Conservation (phyloP, 2,329 filamentous ascomycete species). For the Dactylellina sp. region DNA sequence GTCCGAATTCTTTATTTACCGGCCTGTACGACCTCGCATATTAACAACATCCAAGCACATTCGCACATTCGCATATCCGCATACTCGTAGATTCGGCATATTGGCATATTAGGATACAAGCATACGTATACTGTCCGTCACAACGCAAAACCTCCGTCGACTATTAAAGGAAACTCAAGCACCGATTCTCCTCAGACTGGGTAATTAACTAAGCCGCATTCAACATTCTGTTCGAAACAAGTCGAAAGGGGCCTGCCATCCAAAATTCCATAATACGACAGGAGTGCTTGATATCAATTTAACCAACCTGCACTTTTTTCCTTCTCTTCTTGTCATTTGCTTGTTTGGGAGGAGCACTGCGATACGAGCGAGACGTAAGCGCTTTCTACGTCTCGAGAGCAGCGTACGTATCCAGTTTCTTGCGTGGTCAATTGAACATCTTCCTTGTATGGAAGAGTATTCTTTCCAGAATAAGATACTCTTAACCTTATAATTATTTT, state of each 20-base stretch:
- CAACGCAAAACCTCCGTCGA: constrained; percentile 47
- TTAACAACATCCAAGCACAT: no score
- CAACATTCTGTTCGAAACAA: not conserved
- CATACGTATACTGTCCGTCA: constrained; percentile 45
- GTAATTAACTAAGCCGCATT: constrained; percentile 15
- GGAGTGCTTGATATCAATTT: not conserved
- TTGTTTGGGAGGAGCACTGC: constrained; percentile 27
- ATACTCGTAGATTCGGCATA: no score
- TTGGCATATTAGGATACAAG: no score
- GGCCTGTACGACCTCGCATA: constrained; percentile 49
- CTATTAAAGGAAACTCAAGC: constrained; percentile 24
- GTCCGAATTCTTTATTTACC: constrained; percentile 21
- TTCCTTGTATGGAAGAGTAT: constrained; percentile 7
- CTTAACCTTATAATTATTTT: constrained; percentile 29
- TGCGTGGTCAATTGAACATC: constrained; percentile 47
- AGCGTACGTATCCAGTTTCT: constrained; percentile 23
- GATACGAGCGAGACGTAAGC: constrained; percentile 53
- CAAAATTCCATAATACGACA: constrained; percentile 13
- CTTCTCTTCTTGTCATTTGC: constrained; percentile 1
- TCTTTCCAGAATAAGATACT: constrained; percentile 9
- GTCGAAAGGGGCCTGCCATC: not conserved
- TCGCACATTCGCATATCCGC: no score
- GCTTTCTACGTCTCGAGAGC: constrained; percentile 41
- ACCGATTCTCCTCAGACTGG: not conserved
- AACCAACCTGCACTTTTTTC: no score